phyloP scores from a whole-genome alignment of 495 filamentous ascomycete species.

The Niebla homalea region DNA sequence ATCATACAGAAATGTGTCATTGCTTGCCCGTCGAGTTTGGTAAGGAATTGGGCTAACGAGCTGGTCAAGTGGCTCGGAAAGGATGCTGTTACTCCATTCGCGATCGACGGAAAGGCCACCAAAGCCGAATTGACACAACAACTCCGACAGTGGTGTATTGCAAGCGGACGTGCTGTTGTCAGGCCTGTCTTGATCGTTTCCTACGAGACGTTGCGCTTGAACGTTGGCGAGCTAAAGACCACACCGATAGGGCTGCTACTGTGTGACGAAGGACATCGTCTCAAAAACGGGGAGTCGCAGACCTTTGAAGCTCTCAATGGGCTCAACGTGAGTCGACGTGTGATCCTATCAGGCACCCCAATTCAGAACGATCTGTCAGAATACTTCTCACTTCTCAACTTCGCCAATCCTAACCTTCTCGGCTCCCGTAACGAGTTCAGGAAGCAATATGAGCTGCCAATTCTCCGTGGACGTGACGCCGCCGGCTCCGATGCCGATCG shows the following conservation, averaged over 20 bases:
- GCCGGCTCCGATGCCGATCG: slow-evolving; percentile 74
- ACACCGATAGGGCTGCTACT: slow-evolving; percentile 84
- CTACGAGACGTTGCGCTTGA: slow-evolving; percentile 87
- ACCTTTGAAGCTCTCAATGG: slow-evolving; percentile 84
- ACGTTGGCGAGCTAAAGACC: slow-evolving; percentile 75
- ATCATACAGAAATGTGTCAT: slow-evolving; percentile 97
- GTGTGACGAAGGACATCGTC: slow-evolving; percentile 96
- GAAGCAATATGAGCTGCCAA: slow-evolving; percentile 87
- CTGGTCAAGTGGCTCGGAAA: slow-evolving; percentile 88
- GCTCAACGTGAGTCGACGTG: slow-evolving; percentile 77
- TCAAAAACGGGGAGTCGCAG: slow-evolving; percentile 95
- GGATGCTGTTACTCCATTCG: slow-evolving; percentile 85
- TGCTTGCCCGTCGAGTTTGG: slow-evolving; percentile 93
- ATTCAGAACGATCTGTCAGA: slow-evolving; percentile 98
- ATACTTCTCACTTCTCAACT: slow-evolving; percentile 92
- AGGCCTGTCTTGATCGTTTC: slow-evolving; percentile 98
- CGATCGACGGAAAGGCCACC: slow-evolving; percentile 89
- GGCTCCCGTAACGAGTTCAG: slow-evolving; percentile 86
- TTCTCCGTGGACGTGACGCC: slow-evolving; percentile 83
- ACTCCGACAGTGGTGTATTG: slow-evolving; percentile 86
- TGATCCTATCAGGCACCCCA: slow-evolving; percentile 92
- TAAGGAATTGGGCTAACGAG: slow-evolving; percentile 97
- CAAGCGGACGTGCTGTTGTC: slow-evolving; percentile 77
- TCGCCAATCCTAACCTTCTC: slow-evolving; percentile 87
- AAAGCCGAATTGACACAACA: slow-evolving; percentile 86